phyloP scores from a whole-genome alignment of 352 stramenopile genomes.

The Globisporangium alternatum region DNA sequence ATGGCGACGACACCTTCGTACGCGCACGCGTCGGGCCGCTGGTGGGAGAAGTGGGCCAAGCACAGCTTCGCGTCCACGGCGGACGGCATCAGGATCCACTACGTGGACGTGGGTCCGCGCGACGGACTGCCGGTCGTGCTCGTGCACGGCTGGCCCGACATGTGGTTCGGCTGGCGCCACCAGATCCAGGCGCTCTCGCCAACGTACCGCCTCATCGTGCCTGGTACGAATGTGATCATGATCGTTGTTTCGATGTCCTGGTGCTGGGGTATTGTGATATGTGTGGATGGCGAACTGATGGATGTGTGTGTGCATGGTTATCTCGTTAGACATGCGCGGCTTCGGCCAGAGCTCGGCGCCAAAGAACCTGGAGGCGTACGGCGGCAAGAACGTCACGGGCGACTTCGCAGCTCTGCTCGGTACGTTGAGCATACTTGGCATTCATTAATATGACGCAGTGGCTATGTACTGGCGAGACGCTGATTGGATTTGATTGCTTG shows the following conservation, averaged over 20 bases:
- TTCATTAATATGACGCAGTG: background rate
- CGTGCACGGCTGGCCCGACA: conserved; percentile 72
- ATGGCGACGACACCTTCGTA: conserved; percentile 9
- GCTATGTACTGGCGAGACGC: background rate
- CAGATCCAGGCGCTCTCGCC: conserved; percentile 52
- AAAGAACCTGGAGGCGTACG: conserved; percentile 44
- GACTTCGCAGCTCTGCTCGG: conserved; percentile 53
- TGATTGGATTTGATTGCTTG: background rate
- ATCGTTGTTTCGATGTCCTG: background rate
- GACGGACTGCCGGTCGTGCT: conserved; percentile 54
- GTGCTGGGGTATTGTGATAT: background rate
- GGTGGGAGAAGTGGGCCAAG: conserved; percentile 28
- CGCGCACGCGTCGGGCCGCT: conserved; percentile 14
- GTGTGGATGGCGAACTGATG: too few species aligned
- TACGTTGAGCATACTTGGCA: conserved; percentile 9
- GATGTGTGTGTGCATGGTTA: background rate
- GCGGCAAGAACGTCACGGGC: conserved; percentile 50
- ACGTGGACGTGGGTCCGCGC: conserved; percentile 48
- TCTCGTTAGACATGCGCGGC: conserved; percentile 44
- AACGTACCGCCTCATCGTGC: conserved; percentile 55
- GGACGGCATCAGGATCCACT: conserved; percentile 44
- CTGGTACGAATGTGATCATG: conserved; percentile 16
- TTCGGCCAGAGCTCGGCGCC: conserved; percentile 60
- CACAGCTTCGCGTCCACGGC: conserved; percentile 31
- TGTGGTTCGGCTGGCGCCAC: conserved; percentile 74